phyloP scores from a whole-genome alignment of 108 stramenopile genomes.

The Fistulifera pelliculosa region DNA sequence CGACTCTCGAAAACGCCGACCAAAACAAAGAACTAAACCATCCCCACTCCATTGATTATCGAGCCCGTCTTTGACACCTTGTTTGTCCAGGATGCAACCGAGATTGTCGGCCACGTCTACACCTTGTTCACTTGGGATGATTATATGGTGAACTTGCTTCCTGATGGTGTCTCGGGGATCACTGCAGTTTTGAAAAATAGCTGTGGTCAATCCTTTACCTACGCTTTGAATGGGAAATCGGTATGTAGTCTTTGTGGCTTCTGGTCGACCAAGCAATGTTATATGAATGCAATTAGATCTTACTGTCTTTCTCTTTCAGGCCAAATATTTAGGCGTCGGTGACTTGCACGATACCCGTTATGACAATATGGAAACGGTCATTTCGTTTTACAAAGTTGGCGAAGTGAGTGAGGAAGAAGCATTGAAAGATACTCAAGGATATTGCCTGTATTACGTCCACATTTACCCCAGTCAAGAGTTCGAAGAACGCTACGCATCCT shows the following conservation, averaged over 20 bases:
- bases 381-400: background rate
- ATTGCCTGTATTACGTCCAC: constrained; percentile 6
- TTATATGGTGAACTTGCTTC: background rate
- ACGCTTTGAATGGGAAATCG: constrained; percentile 4
- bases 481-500: constrained; percentile 1
- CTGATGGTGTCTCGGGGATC: constrained; percentile 4
- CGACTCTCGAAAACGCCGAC: too few relatives aligned
- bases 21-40: too few relatives aligned
- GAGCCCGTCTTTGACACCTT: too few relatives aligned
- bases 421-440: background rate
- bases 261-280: background rate
- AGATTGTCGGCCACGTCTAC: background rate
- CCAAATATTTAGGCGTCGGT: constrained; percentile 6
- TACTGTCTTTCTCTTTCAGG: background rate
- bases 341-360: constrained; percentile 12
- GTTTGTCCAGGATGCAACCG: background rate
- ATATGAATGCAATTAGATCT: background rate
- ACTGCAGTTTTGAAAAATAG: constrained; percentile 1
- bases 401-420: background rate
- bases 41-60: too few relatives aligned
- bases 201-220: constrained; percentile 11
- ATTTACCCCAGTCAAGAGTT: constrained; percentile 6
- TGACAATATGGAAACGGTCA: constrained; percentile 1
- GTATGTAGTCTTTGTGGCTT: constrained; percentile 1
- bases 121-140: background rate